Base-by-base conservation (phyloP, 768 basidiomycete species). In the Crucibulum laeve region DNA sequence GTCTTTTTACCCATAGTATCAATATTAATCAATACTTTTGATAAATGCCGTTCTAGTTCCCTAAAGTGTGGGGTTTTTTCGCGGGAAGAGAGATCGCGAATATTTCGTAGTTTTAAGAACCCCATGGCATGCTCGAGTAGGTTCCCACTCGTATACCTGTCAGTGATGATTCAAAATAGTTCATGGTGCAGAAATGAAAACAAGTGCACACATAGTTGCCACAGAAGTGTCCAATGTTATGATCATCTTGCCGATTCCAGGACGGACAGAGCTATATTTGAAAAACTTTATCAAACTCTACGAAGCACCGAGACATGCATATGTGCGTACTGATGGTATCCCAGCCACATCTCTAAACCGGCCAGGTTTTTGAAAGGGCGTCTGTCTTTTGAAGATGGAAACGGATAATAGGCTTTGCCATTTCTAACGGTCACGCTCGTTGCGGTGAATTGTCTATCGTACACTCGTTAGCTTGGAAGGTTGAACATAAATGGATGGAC, bases 311-410 rank as follows among this genome's bases (percentile, higher is more conserved):
- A n/a, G 21, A 52, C 70, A n/a, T n/a, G n/a, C n/a, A n/a, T n/a
- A n/a, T n/a, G n/a, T n/a, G n/a, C n/a, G 22, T 43, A 79, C 78
- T 77, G 76, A 43, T 69, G 78, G 33, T 64, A 76, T 0, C 78
- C 78, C 5, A 68, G 59, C 59, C 73, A 69, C 0, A 79, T 45
- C 28, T 75, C 71, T 0, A 80, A 50, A 2, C 67, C 68, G 3
- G 49, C 19, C n/a, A n/a, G n/a, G 11, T 19, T 14, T 11, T 13
- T 34, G 11, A 52, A 46, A 36, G 55, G 23, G 28, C 43, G 32
- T 21, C 33, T 37, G 50, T 13, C 45, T 55, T 7, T 67, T 58
- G 15, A 62, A 17, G 61, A n/a, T n/a, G n/a, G n/a, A n/a, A n/a
- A n/a, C n/a, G n/a, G 63, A 37, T 17, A 42, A 46, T 71, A 78